Percentiles rank a stretch among this genome's conserved stretches.
Conservation (phyloP, 2,329 filamentous ascomycete genomes). For the Penicillium verrucosum region DNA sequence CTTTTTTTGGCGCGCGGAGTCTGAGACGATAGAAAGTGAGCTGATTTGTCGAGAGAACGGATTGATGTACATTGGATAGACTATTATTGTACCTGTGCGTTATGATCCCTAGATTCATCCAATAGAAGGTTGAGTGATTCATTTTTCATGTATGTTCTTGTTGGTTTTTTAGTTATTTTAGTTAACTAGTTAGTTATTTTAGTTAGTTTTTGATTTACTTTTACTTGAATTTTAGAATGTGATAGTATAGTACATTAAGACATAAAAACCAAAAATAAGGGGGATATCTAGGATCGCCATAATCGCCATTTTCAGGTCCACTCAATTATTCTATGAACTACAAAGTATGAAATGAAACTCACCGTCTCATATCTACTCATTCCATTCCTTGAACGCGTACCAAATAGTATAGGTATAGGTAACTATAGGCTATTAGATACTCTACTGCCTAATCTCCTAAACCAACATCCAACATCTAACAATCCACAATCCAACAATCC, state of each 20-base stretch:
- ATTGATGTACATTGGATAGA: slow-evolving; percentile 4
- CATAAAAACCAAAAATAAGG: neutral
- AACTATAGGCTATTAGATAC: neutral
- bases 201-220: no score
- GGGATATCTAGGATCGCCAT: neutral
- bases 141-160: neutral
- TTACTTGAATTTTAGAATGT: neutral
- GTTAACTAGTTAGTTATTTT: no score
- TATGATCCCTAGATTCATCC: slow-evolving; percentile 22
- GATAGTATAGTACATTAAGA: neutral
- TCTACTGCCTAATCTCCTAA: neutral
- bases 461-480: neutral
- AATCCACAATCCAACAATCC: neutral
- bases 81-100: slow-evolving; percentile 10
- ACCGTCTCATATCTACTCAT: slow-evolving; percentile 20
- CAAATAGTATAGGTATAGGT: neutral
- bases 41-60: slow-evolving; percentile 13
- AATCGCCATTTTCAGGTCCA: neutral
- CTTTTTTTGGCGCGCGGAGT: slow-evolving; percentile 17
- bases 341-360: slow-evolving; percentile 15
- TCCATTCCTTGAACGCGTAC: neutral
- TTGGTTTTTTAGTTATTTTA: no score
- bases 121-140: neutral
- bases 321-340: slow-evolving; percentile 1
- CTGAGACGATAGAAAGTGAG: slow-evolving; percentile 6